These are phyloP conservation scores for Elsinoe arachidis DNA, from an alignment of 2,329 filamentous ascomycete genomes.

Conservation along the genomic window DNA sequence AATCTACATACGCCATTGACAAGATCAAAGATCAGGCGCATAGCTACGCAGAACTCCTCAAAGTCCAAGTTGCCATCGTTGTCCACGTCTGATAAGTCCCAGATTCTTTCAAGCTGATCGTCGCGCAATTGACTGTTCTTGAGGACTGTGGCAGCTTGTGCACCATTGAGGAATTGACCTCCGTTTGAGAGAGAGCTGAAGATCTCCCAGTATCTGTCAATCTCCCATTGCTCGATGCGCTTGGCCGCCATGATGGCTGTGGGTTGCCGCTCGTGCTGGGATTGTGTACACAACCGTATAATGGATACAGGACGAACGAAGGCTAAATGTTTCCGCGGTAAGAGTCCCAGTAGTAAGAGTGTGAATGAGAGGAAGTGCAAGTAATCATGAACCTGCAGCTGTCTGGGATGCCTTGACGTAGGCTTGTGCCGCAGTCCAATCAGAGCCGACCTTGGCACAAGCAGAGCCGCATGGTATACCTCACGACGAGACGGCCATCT, in stretches of 20 bases:
- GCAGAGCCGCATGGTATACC: too few species aligned
- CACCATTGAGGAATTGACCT: constrained; percentile 56
- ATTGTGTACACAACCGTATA: too few species aligned
- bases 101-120: constrained; percentile 89
- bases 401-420: background rate
- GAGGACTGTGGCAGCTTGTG: constrained; percentile 61
- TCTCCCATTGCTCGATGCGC: constrained; percentile 62
- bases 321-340: too few species aligned
- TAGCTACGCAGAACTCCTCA: constrained; percentile 98
- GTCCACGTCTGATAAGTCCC: constrained; percentile 96
- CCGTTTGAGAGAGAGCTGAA: constrained; percentile 60
- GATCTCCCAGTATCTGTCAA: constrained; percentile 74
- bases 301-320: too few species aligned
- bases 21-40: constrained; percentile 95
- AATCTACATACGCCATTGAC: constrained; percentile 72
- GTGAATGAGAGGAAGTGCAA: too few species aligned
- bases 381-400: background rate
- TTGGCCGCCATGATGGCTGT: constrained; percentile 32
- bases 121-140: constrained; percentile 65
- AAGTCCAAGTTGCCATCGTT: constrained; percentile 97
- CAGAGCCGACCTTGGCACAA: background rate
- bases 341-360: too few species aligned
- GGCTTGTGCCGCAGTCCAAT: background rate
- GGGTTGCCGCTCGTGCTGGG: too few species aligned
- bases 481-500: too few species aligned